Evolutionary conservation across 345 rosid species (phyloP), one percentile per base, ranked within the genome.

Genomic region (Excoecaria cochinchinensis): DNA sequence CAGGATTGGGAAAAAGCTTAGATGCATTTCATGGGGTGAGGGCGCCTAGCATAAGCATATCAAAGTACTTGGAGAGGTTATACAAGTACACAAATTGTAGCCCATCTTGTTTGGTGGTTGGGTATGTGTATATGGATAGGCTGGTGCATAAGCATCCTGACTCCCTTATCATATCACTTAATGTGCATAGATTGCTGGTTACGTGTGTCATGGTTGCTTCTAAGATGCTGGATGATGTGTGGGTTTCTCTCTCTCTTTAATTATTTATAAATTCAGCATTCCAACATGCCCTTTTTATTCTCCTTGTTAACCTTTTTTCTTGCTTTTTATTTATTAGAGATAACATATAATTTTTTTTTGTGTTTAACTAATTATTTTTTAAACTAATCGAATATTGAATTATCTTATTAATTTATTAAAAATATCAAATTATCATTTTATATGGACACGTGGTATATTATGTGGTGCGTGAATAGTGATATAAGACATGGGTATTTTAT

Each of bases 141-240:
- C 71, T 95, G 77, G 63, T 85, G 52, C 97, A 95, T 75, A 87
- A 75, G 77, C 85, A 95, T 58, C 97, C 94, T 47, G 83, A 86
- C 74, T 95, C 97, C 38, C 92, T 91, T 46, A 83, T 91, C 48
- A 68, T 87, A 16, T 91, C 97, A 31, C 60, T 91, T 76, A 91
- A 91, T 71, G 94, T 91, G 62, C 97, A 95, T 83, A 84, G 94
- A 71, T 76, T 95, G 81, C 91, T 95, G 63, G 87, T 95, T 24
- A 91, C 97, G 11, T 80, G 91, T 69, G 89, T 95, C 88, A 82
- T 95, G 97, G 87, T 95, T 74, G 99, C 97, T 79, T 84, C 99
- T 39, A 95, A 95, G 89, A 83, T 89, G 80, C 87, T 92, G 31
- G 99, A 95, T 76, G 97, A 95, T 79, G 90, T 68, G 99, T 95